Evolutionary conservation across 75 land plant genomes (phyloP).

Genomic region (Selaginella tamariscina): DNA sequence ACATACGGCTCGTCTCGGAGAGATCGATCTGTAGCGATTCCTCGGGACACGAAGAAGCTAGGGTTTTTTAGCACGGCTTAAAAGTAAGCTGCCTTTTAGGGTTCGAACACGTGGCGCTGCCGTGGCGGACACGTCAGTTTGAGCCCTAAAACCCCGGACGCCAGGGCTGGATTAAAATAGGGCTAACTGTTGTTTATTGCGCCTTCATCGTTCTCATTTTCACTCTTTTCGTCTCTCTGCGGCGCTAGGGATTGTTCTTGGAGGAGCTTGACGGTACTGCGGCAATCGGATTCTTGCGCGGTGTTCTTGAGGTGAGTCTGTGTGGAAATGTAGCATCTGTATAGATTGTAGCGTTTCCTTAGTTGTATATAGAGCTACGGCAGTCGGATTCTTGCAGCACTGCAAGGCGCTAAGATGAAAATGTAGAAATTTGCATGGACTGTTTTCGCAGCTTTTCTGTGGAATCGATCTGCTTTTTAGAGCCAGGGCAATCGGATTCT

Average conservation of each 20-base stretch:
- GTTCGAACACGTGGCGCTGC: not conserved
- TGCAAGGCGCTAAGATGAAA: no score
- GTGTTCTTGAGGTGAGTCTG: not conserved
- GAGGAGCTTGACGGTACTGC: not conserved
- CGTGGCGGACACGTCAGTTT: not conserved
- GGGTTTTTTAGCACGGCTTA: not conserved
- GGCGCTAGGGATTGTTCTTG: not conserved
- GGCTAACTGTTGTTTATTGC: not conserved
- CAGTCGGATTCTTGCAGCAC: no score
- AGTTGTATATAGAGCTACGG: no score
- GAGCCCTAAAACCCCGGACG: constrained; percentile 2
- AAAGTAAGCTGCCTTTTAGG: no score
- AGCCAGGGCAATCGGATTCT: not conserved
- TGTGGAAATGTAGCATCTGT: not conserved
- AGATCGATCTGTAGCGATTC: no score
- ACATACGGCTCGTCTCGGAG: not conserved
- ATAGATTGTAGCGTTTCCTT: no score
- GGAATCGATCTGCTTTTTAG: not conserved
- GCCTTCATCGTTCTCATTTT: not conserved
- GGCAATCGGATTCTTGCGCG: no score
- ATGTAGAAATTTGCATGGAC: no score
- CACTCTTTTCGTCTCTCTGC: not conserved
- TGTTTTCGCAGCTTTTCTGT: not conserved
- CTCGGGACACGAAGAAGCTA: not conserved
- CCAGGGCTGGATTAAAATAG: not conserved